Evolutionary conservation across 768 basidiomycete genomes (phyloP), one percentile per base, ranked within the genome.

Genomic region (Lentinula edodes): DNA sequence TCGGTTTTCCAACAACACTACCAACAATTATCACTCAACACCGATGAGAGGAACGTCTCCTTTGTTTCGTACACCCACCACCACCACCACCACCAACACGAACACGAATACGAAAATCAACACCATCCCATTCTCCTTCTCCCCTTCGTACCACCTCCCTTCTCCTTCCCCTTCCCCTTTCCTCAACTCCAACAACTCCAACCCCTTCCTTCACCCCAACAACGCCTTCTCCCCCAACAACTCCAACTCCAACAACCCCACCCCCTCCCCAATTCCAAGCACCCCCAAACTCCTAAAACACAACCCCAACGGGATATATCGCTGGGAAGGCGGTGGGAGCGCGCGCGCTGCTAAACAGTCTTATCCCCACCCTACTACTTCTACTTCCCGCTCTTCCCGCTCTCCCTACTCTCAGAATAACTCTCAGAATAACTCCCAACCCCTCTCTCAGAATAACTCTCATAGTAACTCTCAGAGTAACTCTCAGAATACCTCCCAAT

Each of bases 321-420:
- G 80, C 52, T 91, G 87, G 87, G 81, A 86, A 65, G 91, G 90
- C n/a, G 87, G 77, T 36, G 89, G 90, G 46, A 90, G 88, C 66
- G 84, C 90, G 12, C 23, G 23, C 23, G 23, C 23, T 23, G 23
- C 2, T 23, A 23, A 23, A 23, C 23, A 23, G 2, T 2, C 23
- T 23, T 23, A 23, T 23, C 2, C 23, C 23, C 23, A 23, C n/a
- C n/a, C n/a, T n/a, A n/a, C n/a, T n/a, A n/a, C n/a, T n/a, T n/a
- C n/a, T n/a, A n/a, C n/a, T n/a, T n/a, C n/a, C n/a, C n/a, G n/a
- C n/a, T n/a, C n/a, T n/a, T n/a, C n/a, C n/a, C n/a, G n/a, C n/a
- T n/a, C n/a, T n/a, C n/a, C n/a, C n/a, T n/a, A n/a, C n/a, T n/a
- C n/a, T n/a, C n/a, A n/a, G n/a, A n/a, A n/a, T n/a, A n/a, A n/a